A percentile compares a stretch with the other conserved stretches of the same genome.
These are phyloP conservation scores for Peterozyma toletana DNA, from an alignment of 805 yeast species.

Conservation along the genomic window DNA sequence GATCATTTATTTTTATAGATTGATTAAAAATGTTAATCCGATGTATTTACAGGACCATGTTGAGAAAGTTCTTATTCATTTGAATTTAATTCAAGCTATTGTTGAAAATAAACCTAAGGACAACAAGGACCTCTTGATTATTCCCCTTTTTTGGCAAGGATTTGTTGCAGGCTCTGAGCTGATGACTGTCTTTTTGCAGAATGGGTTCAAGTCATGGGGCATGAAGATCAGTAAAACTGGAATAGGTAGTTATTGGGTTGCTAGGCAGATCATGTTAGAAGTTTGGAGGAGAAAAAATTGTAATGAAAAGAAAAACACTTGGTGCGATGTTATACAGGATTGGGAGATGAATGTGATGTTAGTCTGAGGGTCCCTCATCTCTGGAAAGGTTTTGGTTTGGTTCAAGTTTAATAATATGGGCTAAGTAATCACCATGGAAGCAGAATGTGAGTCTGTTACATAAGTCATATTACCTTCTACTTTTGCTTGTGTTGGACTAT, in stretches of 20 bases:
- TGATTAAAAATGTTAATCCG: constrained; percentile 50
- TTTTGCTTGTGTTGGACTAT: too few relatives aligned
- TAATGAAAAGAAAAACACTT: constrained; percentile 52
- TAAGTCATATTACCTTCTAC: too few relatives aligned
- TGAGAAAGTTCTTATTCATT: constrained; percentile 50
- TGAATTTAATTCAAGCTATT: constrained; percentile 53
- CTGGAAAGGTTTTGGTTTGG: too few relatives aligned
- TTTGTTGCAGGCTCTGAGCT: constrained; percentile 85
- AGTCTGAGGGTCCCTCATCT: constrained; percentile 20
- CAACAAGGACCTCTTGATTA: constrained; percentile 46
- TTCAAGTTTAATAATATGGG: too few relatives aligned
- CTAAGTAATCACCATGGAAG: too few relatives aligned
- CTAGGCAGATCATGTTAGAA: constrained; percentile 77
- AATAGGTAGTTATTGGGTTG: constrained; percentile 80
- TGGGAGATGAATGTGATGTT: constrained; percentile 86
- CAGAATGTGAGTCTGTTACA: too few relatives aligned
- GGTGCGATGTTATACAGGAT: constrained; percentile 75
- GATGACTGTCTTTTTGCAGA: constrained; percentile 46
- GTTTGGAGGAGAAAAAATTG: constrained; percentile 72
- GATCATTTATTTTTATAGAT: constrained; percentile 61
- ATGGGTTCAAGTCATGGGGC: constrained; percentile 69
- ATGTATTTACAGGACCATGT: constrained; percentile 56
- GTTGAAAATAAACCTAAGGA: constrained; percentile 28
- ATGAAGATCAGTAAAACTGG: constrained; percentile 53
- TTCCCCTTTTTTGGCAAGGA: constrained; percentile 85